Percentiles rank a stretch among this genome's conserved stretches.
Evolutionary conservation across 352 stramenopile genomes (phyloP).

Genomic region (Phytophthora cactorum): DNA sequence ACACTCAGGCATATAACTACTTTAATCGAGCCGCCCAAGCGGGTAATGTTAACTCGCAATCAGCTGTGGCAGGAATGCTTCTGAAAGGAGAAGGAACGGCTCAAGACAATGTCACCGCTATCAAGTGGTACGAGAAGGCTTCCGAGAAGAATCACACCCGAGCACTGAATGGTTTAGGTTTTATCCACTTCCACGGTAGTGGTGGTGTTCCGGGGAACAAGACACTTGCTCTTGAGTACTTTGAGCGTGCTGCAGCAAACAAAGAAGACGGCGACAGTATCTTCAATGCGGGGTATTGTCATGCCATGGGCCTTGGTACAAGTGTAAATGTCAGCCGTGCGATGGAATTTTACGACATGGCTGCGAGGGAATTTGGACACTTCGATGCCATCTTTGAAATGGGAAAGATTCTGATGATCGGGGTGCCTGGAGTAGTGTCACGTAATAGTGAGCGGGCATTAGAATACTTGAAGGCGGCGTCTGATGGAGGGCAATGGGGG

Average conservation of each 20-base stretch:
- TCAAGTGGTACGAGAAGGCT: constrained; percentile 82
- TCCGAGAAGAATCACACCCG: constrained; percentile 71
- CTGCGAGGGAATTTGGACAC: constrained; percentile 79
- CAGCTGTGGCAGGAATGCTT: constrained; percentile 85
- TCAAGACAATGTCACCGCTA: constrained; percentile 76
- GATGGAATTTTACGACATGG: constrained; percentile 65
- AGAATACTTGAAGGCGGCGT: constrained; percentile 66
- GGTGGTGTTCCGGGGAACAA: constrained; percentile 77
- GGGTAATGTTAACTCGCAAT: constrained; percentile 63
- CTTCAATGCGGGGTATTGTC: constrained; percentile 90
- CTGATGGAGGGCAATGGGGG: constrained; percentile 70
- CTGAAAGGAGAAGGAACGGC: constrained; percentile 84
- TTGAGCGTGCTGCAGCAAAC: constrained; percentile 81
- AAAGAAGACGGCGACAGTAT: constrained; percentile 88
- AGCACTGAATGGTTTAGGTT: constrained; percentile 90
- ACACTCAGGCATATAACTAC: constrained; percentile 73
- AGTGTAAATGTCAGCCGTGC: constrained; percentile 56
- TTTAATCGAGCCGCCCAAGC: constrained; percentile 70
- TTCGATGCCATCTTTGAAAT: constrained; percentile 87
- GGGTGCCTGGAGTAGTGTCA: constrained; percentile 30
- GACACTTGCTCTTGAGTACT: constrained; percentile 77
- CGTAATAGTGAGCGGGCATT: constrained; percentile 37
- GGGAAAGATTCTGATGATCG: constrained; percentile 60
- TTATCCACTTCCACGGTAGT: constrained; percentile 88
- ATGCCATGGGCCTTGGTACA: constrained; percentile 70